A percentile compares a stretch with the other conserved stretches of the same genome.
Conservation (phyloP, 352 stramenopile genomes). For the Phytophthora sp. region DNA sequence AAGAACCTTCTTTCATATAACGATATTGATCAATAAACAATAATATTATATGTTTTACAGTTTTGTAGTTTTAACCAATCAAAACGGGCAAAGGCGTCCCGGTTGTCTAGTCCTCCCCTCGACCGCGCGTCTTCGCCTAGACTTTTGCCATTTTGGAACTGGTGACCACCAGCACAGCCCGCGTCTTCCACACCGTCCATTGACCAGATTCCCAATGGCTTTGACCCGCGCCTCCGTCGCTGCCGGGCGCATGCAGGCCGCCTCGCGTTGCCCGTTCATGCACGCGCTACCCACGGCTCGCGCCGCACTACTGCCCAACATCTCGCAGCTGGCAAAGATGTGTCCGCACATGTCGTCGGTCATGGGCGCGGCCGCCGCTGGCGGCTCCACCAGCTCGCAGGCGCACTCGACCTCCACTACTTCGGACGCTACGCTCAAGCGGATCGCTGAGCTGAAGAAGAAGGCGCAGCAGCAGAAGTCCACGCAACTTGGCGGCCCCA, state of each 20-base stretch:
- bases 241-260: constrained; percentile 71
- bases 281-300: constrained; percentile 74
- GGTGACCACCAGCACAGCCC: constrained; percentile 30
- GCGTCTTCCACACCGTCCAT: too few species aligned
- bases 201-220: constrained; percentile 49
- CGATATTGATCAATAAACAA: neutral
- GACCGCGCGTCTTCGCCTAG: too few species aligned
- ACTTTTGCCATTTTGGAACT: constrained; percentile 52
- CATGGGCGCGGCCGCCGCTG: constrained; percentile 64
- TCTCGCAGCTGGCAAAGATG: constrained; percentile 83
- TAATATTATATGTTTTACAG: neutral
- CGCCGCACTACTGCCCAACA: constrained; percentile 84
- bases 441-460: constrained; percentile 76
- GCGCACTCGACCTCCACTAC: constrained; percentile 60
- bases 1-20: neutral
- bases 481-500: constrained; percentile 28
- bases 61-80: neutral
- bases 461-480: constrained; percentile 52
- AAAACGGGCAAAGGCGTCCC: neutral
- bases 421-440: constrained; percentile 72
- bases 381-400: constrained; percentile 57
- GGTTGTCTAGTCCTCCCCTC: constrained; percentile 4
- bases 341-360: constrained; percentile 88
- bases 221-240: constrained; percentile 74
- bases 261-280: constrained; percentile 86